Percentiles rank a stretch among this genome's conserved stretches.
phyloP scores from a whole-genome alignment of 78 protist genomes.

The Pigoraptor vietnamica region DNA sequence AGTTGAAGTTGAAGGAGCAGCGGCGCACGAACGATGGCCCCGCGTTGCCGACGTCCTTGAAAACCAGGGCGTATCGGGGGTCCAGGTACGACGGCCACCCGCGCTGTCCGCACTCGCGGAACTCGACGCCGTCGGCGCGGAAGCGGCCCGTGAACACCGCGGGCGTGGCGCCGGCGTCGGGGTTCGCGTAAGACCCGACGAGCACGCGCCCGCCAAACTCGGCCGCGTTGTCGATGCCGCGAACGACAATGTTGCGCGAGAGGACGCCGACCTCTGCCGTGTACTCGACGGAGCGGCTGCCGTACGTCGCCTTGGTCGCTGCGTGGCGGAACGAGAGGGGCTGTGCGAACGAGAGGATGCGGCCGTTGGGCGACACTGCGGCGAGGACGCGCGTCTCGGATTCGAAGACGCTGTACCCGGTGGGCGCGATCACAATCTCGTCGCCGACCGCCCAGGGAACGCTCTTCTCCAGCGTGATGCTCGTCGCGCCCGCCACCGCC shows the following conservation, averaged over 20 bases:
- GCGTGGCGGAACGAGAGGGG: constrained; percentile 12
- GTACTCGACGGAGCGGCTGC: background rate
- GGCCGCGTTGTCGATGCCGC: constrained; percentile 15
- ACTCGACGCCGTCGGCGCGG: background rate
- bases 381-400: constrained; percentile 15
- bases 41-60: background rate
- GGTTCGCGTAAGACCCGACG: background rate
- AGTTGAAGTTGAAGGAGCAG: background rate
- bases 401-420: background rate
- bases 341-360: background rate
- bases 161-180: background rate
- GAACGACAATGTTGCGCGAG: constrained; percentile 18
- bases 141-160: background rate
- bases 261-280: constrained; percentile 24
- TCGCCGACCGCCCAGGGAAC: constrained; percentile 41
- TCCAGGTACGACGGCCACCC: background rate
- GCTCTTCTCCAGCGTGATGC: background rate
- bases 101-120: background rate
- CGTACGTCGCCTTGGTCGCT: background rate
- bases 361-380: background rate
- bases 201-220: background rate
- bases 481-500: background rate
- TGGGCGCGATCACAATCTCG: constrained; percentile 29
- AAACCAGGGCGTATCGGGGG: background rate
- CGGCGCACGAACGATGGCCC: background rate